Evolutionary conservation across 345 rosid genomes (phyloP), one percentile per base, ranked within the genome.

Genomic region (Theobroma cacao): DNA sequence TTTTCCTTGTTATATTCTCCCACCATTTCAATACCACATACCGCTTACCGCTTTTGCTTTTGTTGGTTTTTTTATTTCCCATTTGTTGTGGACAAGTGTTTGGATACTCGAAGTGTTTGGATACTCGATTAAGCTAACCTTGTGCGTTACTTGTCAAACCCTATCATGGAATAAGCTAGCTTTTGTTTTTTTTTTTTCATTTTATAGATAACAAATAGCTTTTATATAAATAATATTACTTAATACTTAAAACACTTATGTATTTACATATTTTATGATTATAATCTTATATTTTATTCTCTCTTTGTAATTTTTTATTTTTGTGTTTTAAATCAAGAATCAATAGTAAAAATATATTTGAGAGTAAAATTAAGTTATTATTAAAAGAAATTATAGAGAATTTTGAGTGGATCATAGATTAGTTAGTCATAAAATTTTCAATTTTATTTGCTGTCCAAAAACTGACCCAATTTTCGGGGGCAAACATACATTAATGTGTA

Each of bases 1-100:
- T 74, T 79, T 81, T 80, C 81, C 82, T 82, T 84, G 58, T 82
- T 75, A 75, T 83, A 83, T 87, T 91, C 91, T 70, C 64, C 72
- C 71, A 61, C 74, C 24, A 59, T 67, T 71, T 73, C 40, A 79
- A 80, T 53, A 80, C 85, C 82, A 53, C 82, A 75, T 59, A 75
- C 84, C 76, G 60, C 60, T 30, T 55, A 61, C 74, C 56, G 53
- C 65, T 24, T 41, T 31, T 41, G 59, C 38, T n/a, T 38, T 53
- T n/a, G 60, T 11, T 38, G 30, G 58, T 18, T 74, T 43, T 72
- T 55, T 6, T 18, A 43, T 73, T 30, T 22, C 3, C 3, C 2
- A 2, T 50, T 14, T 52, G n/a, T 41, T 41, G 45, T 41, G 11
- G 45, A 11, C 45, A 41, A 41, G 45, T 41, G 45, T 41, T 41